Percentiles rank a stretch among this genome's conserved stretches.
Evolutionary conservation across 305 asterid species (phyloP).

Genomic region (Fraxinus dipetala): DNA sequence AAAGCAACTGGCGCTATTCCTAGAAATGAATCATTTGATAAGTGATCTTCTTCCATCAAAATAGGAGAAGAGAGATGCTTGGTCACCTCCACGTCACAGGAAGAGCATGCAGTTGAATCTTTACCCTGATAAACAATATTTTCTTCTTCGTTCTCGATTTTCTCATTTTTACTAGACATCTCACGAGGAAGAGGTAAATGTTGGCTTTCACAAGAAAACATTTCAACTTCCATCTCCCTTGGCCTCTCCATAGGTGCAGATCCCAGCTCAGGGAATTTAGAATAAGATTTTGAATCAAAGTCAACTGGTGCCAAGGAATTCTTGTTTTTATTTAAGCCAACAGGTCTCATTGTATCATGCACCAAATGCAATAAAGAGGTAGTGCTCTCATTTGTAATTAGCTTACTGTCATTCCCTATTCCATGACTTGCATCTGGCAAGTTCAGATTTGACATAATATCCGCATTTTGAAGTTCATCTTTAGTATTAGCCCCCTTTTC

Average conservation of each 20-base stretch:
- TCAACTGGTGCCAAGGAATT: conserved; percentile 9
- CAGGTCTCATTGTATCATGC: conserved; percentile 17
- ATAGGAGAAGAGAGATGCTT: conserved; percentile 17
- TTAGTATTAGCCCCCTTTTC: conserved; percentile 18
- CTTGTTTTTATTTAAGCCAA: conserved; percentile 8
- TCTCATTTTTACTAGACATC: conserved; percentile 15
- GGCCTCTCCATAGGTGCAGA: conserved; percentile 21
- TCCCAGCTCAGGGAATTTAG: conserved; percentile 20
- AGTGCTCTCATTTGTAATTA: conserved; percentile 15
- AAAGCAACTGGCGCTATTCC: conserved; percentile 18
- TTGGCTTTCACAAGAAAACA: conserved; percentile 21
- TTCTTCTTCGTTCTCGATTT: conserved; percentile 24
- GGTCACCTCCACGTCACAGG: conserved; percentile 21
- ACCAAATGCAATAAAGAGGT: conserved; percentile 17
- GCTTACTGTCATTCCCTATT: conserved; percentile 13
- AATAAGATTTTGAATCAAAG: conserved; percentile 10
- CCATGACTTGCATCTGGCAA: conserved; percentile 28
- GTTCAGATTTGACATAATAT: conserved; percentile 26
- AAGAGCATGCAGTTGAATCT: conserved; percentile 25
- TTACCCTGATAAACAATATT: conserved; percentile 21
- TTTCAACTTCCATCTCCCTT: conserved; percentile 21
- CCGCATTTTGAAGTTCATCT: conserved; percentile 18
- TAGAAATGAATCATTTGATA: conserved; percentile 25
- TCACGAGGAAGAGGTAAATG: conserved; percentile 10
- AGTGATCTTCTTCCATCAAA: conserved; percentile 24